phyloP scores from a whole-genome alignment of 805 yeast genomes.

The Pichia cephalocereana region DNA sequence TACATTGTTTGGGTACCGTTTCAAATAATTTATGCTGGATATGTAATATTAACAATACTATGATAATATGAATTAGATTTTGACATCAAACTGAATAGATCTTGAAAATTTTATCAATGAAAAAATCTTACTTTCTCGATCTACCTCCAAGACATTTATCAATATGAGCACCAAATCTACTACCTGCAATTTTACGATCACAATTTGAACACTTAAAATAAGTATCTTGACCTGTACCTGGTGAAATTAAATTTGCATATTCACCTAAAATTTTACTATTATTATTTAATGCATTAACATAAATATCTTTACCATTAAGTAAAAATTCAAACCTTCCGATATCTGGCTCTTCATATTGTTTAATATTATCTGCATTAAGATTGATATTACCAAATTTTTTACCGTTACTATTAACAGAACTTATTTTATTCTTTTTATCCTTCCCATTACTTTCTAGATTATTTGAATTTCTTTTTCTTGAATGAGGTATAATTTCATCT shows the following conservation, averaged over 20 bases:
- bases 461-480: neutral
- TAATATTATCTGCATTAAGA: neutral
- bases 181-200: slow-evolving; percentile 79
- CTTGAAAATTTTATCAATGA: no score
- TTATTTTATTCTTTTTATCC: neutral
- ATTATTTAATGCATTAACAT: slow-evolving; percentile 13
- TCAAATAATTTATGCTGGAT: no score
- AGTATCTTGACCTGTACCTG: slow-evolving; percentile 19
- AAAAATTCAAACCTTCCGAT: slow-evolving; percentile 22
- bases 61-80: no score
- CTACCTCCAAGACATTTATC: slow-evolving; percentile 83
- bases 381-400: neutral
- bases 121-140: slow-evolving; percentile 22
- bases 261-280: slow-evolving; percentile 9
- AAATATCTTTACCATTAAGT: slow-evolving; percentile 26
- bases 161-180: slow-evolving; percentile 86
- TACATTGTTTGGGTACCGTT: no score
- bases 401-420: neutral
- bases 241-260: slow-evolving; percentile 5
- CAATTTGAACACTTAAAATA: slow-evolving; percentile 80
- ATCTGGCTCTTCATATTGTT: slow-evolving; percentile 16
- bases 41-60: no score
- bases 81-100: no score
- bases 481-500: neutral
- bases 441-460: neutral